Percentiles rank a stretch among this genome's conserved stretches.
These are phyloP conservation scores for Saccharomycopsis javanensis DNA, from an alignment of 805 yeast species.

Conservation along the genomic window DNA sequence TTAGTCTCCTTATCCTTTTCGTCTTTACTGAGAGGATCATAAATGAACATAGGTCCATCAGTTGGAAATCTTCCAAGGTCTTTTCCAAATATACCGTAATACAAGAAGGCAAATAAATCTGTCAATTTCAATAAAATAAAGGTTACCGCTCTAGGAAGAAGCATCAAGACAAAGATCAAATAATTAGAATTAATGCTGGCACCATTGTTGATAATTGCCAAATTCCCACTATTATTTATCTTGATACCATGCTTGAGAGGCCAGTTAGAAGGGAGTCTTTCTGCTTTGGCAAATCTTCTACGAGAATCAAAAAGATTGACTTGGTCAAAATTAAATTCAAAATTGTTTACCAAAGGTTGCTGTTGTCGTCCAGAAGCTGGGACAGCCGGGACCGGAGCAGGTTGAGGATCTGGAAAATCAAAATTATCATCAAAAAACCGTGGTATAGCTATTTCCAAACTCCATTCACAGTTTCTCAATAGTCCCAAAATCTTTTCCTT, in stretches of 20 bases:
- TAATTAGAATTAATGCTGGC: conserved; percentile 12
- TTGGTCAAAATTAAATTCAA: neutral
- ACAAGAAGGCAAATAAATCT: conserved; percentile 27
- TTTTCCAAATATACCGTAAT: conserved; percentile 13
- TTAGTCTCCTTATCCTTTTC: neutral
- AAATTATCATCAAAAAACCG: conserved; percentile 40
- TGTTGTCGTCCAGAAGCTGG: neutral
- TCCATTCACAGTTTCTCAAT: conserved; percentile 35
- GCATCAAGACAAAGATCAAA: conserved; percentile 37
- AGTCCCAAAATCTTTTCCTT: conserved; percentile 30
- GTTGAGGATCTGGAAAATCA: conserved; percentile 6
- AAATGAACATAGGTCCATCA: neutral
- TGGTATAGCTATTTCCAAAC: conserved; percentile 41
- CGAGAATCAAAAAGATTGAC: conserved; percentile 21
- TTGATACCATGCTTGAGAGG: conserved; percentile 23
- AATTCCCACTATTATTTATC: neutral
- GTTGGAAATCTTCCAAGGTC: neutral
- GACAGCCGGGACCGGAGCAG: neutral
- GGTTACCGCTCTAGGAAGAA: conserved; percentile 45
- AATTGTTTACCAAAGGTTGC: neutral
- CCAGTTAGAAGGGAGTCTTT: conserved; percentile 30
- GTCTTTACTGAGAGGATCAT: neutral
- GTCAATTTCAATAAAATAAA: conserved; percentile 33
- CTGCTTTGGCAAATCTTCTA: conserved; percentile 30
- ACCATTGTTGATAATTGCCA: neutral